Evolutionary conservation across 2,329 filamentous ascomycete species (phyloP).

Genomic region (Aureobasidium lini): DNA sequence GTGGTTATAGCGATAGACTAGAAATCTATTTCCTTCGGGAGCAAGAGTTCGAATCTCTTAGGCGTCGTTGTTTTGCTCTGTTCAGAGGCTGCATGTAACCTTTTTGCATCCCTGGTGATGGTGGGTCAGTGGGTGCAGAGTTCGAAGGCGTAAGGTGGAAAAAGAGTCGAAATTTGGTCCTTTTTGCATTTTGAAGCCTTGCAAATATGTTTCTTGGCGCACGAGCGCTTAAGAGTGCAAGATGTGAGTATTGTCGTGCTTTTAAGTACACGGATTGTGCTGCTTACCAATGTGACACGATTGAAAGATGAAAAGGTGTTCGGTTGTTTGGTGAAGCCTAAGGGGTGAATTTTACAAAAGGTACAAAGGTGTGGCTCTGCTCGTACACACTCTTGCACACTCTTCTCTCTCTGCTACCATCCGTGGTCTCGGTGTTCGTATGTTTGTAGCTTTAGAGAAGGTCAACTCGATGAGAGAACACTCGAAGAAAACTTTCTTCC

Average conservation of each 20-base stretch:
- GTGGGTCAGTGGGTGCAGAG: too few species aligned
- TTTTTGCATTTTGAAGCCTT: not conserved
- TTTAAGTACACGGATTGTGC: not conserved
- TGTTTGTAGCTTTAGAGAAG: too few species aligned
- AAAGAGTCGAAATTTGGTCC: too few species aligned
- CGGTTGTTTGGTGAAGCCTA: not conserved
- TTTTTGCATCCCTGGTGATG: not conserved
- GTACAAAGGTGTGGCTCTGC: too few species aligned
- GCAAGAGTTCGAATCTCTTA: not conserved
- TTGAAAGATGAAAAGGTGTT: not conserved
- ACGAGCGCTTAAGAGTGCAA: not conserved
- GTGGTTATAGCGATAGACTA: conserved; percentile 14
- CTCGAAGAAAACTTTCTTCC: too few species aligned
- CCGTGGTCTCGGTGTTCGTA: not conserved
- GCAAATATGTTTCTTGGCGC: not conserved
- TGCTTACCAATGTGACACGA: not conserved
- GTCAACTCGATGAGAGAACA: too few species aligned
- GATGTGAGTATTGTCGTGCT: not conserved
- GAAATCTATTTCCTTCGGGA: conserved; percentile 13
- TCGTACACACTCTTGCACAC: too few species aligned
- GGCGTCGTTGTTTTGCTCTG: conserved; percentile 2
- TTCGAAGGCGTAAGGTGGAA: too few species aligned
- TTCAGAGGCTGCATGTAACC: too few species aligned
- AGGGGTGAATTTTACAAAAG: too few species aligned
- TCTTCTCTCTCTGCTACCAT: not conserved